These are phyloP conservation scores for Alternaria viburni DNA, from an alignment of 2,329 filamentous ascomycete genomes.

Conservation along the genomic window DNA sequence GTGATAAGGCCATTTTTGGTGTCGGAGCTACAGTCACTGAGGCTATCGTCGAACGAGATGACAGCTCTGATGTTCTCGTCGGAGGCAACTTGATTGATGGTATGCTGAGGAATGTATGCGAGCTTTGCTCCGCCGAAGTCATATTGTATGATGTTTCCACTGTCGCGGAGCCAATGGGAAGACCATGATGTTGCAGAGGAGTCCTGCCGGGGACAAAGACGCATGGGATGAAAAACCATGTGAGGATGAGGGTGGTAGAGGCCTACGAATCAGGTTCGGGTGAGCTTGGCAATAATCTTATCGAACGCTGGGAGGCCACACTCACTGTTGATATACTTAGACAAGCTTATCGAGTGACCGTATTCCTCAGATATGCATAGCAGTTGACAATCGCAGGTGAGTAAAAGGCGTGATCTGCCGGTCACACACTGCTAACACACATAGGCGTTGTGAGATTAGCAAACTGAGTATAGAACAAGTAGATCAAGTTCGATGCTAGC, in stretches of 20 bases:
- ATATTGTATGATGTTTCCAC: neutral
- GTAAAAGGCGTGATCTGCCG: neutral
- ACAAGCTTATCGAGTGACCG: neutral
- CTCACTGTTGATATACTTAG: neutral
- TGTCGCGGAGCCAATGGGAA: neutral
- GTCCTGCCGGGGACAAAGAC: neutral
- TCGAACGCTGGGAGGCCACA: neutral
- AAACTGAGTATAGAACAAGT: neutral
- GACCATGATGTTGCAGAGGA: neutral
- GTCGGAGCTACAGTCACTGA: neutral
- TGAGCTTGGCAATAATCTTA: neutral
- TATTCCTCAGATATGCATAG: neutral
- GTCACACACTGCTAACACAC: neutral
- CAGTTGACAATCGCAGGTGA: neutral
- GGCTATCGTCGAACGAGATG: neutral
- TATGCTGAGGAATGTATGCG: neutral
- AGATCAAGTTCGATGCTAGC: neutral
- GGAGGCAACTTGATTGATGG: neutral
- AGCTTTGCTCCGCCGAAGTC: neutral
- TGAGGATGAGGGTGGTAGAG: neutral
- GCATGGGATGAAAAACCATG: neutral
- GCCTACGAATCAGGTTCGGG: neutral
- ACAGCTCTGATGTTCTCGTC: neutral
- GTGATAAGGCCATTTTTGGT: neutral
- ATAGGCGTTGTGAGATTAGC: neutral